Conservation (phyloP, 31 red algal species). For the Asparagopsis taxiformis region DNA sequence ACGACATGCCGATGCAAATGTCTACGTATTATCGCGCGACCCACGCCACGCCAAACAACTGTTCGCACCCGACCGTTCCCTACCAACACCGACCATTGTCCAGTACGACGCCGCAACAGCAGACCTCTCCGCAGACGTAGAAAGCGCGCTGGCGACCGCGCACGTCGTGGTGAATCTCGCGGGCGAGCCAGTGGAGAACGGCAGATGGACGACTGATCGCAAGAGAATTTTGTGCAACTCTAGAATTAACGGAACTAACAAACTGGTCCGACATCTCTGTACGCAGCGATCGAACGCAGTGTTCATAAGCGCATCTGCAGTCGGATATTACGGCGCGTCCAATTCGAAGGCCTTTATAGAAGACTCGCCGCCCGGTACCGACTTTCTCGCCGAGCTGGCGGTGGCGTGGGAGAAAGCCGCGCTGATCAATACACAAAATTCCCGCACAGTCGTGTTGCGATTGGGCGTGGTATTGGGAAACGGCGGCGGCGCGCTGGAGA, state of each 20-base stretch:
- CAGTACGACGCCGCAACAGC: constrained; percentile 41
- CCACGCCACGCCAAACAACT: constrained; percentile 13
- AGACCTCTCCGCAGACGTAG: constrained; percentile 18
- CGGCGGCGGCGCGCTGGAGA: constrained; percentile 77
- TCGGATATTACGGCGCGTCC: constrained; percentile 90
- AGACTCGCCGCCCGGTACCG: constrained; percentile 10
- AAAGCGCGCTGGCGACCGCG: constrained; percentile 25
- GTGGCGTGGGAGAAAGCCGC: constrained; percentile 58
- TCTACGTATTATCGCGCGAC: constrained; percentile 47
- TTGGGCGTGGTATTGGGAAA: constrained; percentile 80
- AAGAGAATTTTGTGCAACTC: constrained; percentile 57
- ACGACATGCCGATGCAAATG: neutral
- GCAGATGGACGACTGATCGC: constrained; percentile 69
- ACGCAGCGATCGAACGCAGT: constrained; percentile 28
- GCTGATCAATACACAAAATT: constrained; percentile 10
- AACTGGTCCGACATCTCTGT: constrained; percentile 44
- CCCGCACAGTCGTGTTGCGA: constrained; percentile 76
- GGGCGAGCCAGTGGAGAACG: constrained; percentile 79
- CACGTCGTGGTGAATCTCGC: constrained; percentile 91
- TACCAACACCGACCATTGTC: constrained; percentile 1
- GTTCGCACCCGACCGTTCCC: constrained; percentile 14
- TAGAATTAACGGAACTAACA: constrained; percentile 62
- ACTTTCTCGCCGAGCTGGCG: constrained; percentile 50
- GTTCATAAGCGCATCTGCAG: constrained; percentile 77
- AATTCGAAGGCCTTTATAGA: constrained; percentile 66